Conservation (phyloP, 148 eudicot species). For the Gaultheria prostrata region DNA sequence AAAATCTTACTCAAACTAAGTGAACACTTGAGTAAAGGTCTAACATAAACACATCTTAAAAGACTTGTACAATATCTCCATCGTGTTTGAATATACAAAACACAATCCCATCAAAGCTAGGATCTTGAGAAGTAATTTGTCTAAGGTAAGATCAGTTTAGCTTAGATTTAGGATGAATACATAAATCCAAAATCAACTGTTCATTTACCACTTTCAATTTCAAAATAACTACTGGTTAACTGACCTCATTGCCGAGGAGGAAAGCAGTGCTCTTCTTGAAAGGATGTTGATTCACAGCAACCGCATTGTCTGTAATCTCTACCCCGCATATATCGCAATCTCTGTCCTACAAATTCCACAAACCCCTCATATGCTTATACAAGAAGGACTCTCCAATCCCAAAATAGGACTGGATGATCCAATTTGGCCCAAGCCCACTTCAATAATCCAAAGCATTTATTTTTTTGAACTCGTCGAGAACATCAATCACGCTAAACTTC, state of each 20-base stretch:
- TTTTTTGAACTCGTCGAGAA: not conserved
- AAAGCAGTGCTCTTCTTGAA: slow-evolving; percentile 83
- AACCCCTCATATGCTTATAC: slow-evolving; percentile 4
- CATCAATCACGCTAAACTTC: not conserved
- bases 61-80: not conserved
- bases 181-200: not conserved
- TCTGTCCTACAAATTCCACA: slow-evolving; percentile 51
- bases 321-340: slow-evolving; percentile 96
- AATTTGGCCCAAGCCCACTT: not conserved
- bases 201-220: not conserved
- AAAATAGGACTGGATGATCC: not conserved
- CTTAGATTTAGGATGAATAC: not conserved
- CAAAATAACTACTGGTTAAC: not conserved
- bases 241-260: slow-evolving; percentile 93
- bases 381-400: not conserved
- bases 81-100: not conserved
- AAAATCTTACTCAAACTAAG: not conserved
- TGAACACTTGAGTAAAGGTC: not conserved
- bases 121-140: not conserved
- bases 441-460: not conserved
- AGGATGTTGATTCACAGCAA: slow-evolving; percentile 74
- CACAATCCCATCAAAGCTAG: not conserved
- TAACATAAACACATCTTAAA: not conserved
- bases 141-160: not conserved
- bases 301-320: slow-evolving; percentile 76